These are phyloP conservation scores for Atalantia buxifolia DNA, from an alignment of 345 rosid species.

Conservation along the genomic window DNA sequence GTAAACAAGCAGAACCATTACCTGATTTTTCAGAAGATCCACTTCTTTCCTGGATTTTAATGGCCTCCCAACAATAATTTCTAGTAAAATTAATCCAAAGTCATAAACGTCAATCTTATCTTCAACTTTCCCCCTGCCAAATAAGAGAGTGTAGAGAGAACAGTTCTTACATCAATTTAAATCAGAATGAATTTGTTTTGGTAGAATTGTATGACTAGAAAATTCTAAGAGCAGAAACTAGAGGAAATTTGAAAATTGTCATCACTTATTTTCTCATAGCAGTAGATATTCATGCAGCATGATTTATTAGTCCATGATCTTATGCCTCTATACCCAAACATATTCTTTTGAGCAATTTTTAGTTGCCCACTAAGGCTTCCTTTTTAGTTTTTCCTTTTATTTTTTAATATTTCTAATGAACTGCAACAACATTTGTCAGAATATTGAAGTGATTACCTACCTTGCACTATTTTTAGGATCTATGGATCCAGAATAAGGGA, in stretches of 20 bases:
- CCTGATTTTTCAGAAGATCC: conserved; percentile 55
- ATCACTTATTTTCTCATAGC: background rate
- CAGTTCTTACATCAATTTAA: background rate
- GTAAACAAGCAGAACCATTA: conserved; percentile 8
- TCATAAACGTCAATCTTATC: conserved; percentile 66
- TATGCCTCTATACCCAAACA: too few relatives aligned
- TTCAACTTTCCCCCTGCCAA: conserved; percentile 41
- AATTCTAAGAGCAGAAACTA: background rate
- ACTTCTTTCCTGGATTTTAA: conserved; percentile 51
- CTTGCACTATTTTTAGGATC: conserved; percentile 37
- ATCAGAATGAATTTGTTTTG: background rate
- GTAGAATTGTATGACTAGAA: background rate
- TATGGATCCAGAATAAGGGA: conserved; percentile 39
- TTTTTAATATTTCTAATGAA: background rate
- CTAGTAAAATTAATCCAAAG: conserved; percentile 85
- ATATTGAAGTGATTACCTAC: conserved; percentile 23
- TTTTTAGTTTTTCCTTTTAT: too few relatives aligned
- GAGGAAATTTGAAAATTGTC: background rate
- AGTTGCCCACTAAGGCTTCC: background rate
- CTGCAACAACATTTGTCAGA: background rate
- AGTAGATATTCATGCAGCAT: background rate
- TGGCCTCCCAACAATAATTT: conserved; percentile 72
- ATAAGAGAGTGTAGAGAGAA: conserved; percentile 1
- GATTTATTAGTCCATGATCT: background rate
- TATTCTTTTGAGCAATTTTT: background rate